These are phyloP conservation scores for Lobosporangium transversale DNA, from an alignment of 192 early-diverging fungal genomes.

Conservation along the genomic window DNA sequence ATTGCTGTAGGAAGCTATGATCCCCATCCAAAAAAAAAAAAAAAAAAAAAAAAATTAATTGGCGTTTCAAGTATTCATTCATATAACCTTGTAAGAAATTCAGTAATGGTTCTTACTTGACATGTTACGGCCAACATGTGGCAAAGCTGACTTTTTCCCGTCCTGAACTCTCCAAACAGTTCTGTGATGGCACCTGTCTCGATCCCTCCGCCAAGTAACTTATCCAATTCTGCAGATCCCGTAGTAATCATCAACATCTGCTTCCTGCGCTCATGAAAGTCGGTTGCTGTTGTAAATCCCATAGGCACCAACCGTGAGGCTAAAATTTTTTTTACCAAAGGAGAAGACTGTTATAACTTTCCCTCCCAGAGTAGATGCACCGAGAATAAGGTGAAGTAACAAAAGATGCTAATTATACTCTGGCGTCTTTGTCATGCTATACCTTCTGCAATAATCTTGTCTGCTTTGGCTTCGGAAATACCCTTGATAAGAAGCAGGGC, in stretches of 20 bases:
- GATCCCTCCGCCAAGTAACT: slow-evolving; percentile 91
- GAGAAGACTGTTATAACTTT: no score
- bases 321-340: no score
- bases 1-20: slow-evolving; percentile 78
- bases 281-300: slow-evolving; percentile 95
- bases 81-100: no score
- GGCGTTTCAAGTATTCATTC: no score
- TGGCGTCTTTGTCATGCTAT: no score
- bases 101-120: slow-evolving; percentile 69
- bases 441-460: slow-evolving; percentile 93
- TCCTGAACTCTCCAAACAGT: slow-evolving; percentile 98
- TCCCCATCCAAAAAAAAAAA: slow-evolving; percentile 11
- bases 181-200: slow-evolving; percentile 98
- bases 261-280: slow-evolving; percentile 84
- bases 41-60: not conserved
- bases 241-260: slow-evolving; percentile 89
- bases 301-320: slow-evolving; percentile 93
- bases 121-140: slow-evolving; percentile 96
- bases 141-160: slow-evolving; percentile 97
- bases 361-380: no score
- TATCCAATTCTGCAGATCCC: slow-evolving; percentile 92
- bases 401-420: no score
- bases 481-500: slow-evolving; percentile 89
- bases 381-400: no score
- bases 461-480: slow-evolving; percentile 94